These are phyloP conservation scores for Pythium brachiatum DNA, from an alignment of 352 stramenopile species.

Conservation along the genomic window DNA sequence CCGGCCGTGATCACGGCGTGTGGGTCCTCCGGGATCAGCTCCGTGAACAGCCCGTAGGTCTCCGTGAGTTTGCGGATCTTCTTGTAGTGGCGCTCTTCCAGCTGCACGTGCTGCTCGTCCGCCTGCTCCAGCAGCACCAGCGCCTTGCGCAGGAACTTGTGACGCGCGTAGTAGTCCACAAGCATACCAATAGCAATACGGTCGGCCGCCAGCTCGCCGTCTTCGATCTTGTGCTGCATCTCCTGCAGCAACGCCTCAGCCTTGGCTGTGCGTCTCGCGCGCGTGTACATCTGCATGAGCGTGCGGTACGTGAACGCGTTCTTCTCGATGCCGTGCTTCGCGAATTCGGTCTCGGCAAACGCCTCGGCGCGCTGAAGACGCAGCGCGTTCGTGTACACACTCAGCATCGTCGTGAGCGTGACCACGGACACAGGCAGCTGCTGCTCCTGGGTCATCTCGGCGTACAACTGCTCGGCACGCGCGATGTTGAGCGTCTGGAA, in stretches of 20 bases:
- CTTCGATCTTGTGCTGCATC: conserved; percentile 38
- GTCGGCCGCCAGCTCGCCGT: conserved; percentile 56
- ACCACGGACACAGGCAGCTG: conserved; percentile 38
- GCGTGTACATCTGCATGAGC: conserved; percentile 83
- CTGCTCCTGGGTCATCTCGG: conserved; percentile 57
- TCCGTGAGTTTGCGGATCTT: conserved; percentile 66
- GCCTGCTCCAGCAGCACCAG: conserved; percentile 63
- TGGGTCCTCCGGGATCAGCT: conserved; percentile 75
- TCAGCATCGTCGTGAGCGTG: conserved; percentile 75
- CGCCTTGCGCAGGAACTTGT: conserved; percentile 56
- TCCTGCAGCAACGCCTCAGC: conserved; percentile 51
- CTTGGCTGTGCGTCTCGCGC: conserved; percentile 53
- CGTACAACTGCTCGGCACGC: conserved; percentile 56
- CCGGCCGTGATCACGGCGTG: conserved; percentile 62
- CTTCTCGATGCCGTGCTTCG: conserved; percentile 37
- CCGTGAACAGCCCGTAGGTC: conserved; percentile 67
- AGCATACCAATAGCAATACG: conserved; percentile 59
- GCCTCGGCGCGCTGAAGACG: conserved; percentile 48
- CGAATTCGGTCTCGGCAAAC: conserved; percentile 52
- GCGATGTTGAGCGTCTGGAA: conserved; percentile 74
- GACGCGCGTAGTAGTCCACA: conserved; percentile 74
- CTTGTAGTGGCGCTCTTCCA: conserved; percentile 69
- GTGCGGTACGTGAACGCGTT: conserved; percentile 69
- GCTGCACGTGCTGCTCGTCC: conserved; percentile 43
- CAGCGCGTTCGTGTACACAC: conserved; percentile 75